Evolutionary conservation across 768 basidiomycete genomes (phyloP).

Genomic region (Phylloporus rhodoxanthus): DNA sequence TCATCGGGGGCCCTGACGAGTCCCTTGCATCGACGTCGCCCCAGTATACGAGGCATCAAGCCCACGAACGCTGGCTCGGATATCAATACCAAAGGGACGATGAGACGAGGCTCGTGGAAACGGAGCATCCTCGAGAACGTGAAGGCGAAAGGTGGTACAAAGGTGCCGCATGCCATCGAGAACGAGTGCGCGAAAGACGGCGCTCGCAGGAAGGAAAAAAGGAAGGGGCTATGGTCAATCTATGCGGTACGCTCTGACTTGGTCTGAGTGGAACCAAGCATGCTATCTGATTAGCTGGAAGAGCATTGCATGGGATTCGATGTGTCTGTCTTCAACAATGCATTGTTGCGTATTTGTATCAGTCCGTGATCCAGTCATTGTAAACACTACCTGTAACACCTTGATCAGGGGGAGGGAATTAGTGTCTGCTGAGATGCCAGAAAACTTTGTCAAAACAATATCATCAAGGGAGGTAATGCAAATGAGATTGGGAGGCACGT

Average conservation of each 20-base stretch:
- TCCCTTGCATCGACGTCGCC: conserved; percentile 11
- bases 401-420: background rate
- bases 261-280: conserved; percentile 10
- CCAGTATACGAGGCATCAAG: conserved; percentile 15
- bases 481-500: background rate
- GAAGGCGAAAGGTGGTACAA: conserved; percentile 9
- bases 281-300: background rate
- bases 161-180: conserved; percentile 11
- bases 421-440: background rate
- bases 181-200: conserved; percentile 5
- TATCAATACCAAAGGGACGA: conserved; percentile 14
- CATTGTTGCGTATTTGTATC: background rate
- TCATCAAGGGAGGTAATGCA: background rate
- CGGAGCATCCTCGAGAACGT: conserved; percentile 17
- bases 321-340: background rate
- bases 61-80: background rate
- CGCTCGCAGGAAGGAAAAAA: conserved; percentile 16
- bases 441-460: background rate
- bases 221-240: conserved; percentile 25
- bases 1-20: background rate
- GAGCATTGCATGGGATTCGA: background rate
- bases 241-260: conserved; percentile 26
- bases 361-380: background rate
- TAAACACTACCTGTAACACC: background rate
- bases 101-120: conserved; percentile 26